These are phyloP conservation scores for Alternaria gansuensis DNA, from an alignment of 2,329 filamentous ascomycete genomes.

Conservation along the genomic window DNA sequence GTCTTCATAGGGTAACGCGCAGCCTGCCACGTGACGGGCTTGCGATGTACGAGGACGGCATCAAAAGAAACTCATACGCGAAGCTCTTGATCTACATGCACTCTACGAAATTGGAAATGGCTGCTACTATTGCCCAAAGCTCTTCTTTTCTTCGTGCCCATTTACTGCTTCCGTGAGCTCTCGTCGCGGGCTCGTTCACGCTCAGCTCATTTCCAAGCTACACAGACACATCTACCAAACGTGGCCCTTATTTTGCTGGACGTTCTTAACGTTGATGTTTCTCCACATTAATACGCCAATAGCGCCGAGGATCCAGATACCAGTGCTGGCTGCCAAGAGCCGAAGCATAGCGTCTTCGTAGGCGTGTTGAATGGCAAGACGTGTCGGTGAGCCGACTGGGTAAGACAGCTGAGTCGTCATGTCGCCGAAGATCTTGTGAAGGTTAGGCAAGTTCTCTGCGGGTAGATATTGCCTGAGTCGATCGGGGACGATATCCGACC, in stretches of 20 bases:
- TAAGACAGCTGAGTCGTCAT: conserved; percentile 65
- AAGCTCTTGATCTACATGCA: too few relatives aligned
- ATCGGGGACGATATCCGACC: conserved; percentile 55
- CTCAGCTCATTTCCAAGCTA: not conserved
- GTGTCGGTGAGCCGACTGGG: conserved; percentile 56
- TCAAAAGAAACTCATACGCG: too few relatives aligned
- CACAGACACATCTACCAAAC: not conserved
- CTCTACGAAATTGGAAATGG: too few relatives aligned
- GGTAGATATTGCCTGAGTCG: conserved; percentile 17
- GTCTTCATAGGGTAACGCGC: not conserved
- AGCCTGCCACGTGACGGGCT: not conserved
- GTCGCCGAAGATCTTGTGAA: conserved; percentile 58
- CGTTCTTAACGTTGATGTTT: conserved; percentile 22
- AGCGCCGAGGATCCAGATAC: conserved; percentile 18
- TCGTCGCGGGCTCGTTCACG: too few relatives aligned
- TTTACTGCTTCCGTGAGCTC: too few relatives aligned
- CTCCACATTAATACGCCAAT: conserved; percentile 24
- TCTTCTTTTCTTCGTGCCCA: too few relatives aligned
- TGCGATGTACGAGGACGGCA: too few relatives aligned
- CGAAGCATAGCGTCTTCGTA: conserved; percentile 33
- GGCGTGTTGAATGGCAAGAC: conserved; percentile 51
- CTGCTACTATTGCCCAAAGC: too few relatives aligned
- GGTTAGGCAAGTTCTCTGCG: conserved; percentile 57
- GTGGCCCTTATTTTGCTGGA: conserved; percentile 22
- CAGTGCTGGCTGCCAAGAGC: conserved; percentile 20